phyloP scores from a whole-genome alignment of 495 filamentous ascomycete species.

The Hypomontagnella monticulosa region DNA sequence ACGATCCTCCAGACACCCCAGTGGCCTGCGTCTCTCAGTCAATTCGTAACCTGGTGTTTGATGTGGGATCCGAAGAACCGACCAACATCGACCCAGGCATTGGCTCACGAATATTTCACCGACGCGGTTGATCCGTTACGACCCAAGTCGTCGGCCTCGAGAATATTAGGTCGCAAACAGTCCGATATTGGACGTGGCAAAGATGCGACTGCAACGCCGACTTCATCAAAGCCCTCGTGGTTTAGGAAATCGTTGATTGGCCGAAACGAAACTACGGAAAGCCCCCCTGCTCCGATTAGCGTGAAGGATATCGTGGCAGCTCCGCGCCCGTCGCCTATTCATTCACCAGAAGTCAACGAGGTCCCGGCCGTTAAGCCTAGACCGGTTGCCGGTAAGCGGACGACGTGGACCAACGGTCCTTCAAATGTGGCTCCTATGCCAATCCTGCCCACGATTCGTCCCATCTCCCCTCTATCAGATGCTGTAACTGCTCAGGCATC shows the following conservation, averaged over 20 bases:
- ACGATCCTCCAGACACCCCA: slow-evolving; percentile 88
- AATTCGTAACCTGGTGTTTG: slow-evolving; percentile 98
- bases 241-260: slow-evolving; percentile 92
- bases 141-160: slow-evolving; percentile 88
- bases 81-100: slow-evolving; percentile 92
- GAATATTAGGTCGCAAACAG: slow-evolving; percentile 85
- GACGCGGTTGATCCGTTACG: slow-evolving; percentile 93
- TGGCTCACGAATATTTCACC: slow-evolving; percentile 94
- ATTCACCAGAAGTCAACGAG: slow-evolving; percentile 64
- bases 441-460: slow-evolving; percentile 94
- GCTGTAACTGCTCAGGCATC: slow-evolving; percentile 88
- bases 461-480: slow-evolving; percentile 92
- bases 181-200: slow-evolving; percentile 78
- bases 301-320: slow-evolving; percentile 46
- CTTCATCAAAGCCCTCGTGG: slow-evolving; percentile 90
- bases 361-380: slow-evolving; percentile 63
- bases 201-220: slow-evolving; percentile 69
- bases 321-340: slow-evolving; percentile 67
- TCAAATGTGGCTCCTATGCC: slow-evolving; percentile 94
- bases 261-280: slow-evolving; percentile 59
- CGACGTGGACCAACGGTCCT: slow-evolving; percentile 84
- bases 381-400: slow-evolving; percentile 73
- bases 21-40: slow-evolving; percentile 87
- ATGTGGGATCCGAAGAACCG: slow-evolving; percentile 98
- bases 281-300: slow-evolving; percentile 27